Percentiles rank a stretch among this genome's conserved stretches.
Conservation (phyloP, 108 stramenopile species). For the Fragilaria crotonensis region DNA sequence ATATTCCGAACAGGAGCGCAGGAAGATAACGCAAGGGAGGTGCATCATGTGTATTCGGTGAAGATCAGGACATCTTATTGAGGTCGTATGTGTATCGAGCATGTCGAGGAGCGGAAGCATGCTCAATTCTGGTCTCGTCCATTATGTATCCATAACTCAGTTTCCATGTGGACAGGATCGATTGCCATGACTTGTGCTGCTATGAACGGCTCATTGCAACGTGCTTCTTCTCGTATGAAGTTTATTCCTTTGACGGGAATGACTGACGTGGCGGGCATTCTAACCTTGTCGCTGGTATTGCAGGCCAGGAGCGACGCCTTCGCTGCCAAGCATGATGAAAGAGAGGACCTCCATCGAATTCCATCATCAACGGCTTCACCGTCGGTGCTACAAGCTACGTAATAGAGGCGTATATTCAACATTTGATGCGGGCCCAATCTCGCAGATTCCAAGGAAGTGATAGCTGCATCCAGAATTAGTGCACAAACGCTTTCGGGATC, state of each 20-base stretch:
- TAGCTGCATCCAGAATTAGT: constrained; percentile 36
- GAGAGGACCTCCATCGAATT: constrained; percentile 27
- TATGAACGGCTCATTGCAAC: constrained; percentile 11
- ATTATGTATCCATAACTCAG: constrained; percentile 50
- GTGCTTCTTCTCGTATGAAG: constrained; percentile 14
- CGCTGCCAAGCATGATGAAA: constrained; percentile 22
- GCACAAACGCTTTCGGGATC: constrained; percentile 23
- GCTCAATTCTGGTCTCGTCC: too few relatives aligned
- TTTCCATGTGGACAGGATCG: constrained; percentile 66
- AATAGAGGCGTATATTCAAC: constrained; percentile 55
- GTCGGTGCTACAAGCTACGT: constrained; percentile 22
- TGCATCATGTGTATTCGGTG: too few relatives aligned
- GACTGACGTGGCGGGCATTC: constrained; percentile 39
- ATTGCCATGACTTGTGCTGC: constrained; percentile 55
- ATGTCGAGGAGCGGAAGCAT: too few relatives aligned
- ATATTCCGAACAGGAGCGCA: too few relatives aligned
- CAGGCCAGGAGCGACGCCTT: constrained; percentile 6
- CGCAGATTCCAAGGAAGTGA: constrained; percentile 20
- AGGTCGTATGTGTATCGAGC: too few relatives aligned
- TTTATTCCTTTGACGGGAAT: constrained; percentile 47
- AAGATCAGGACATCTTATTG: too few relatives aligned
- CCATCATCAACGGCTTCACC: constrained; percentile 12
- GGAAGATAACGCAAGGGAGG: too few relatives aligned
- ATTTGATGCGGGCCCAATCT: constrained; percentile 20
- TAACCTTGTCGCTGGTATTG: too few relatives aligned